Evolutionary conservation across 495 filamentous ascomycete genomes (phyloP), one percentile per base, ranked within the genome.

Genomic region (Aeminium ludgeri): DNA sequence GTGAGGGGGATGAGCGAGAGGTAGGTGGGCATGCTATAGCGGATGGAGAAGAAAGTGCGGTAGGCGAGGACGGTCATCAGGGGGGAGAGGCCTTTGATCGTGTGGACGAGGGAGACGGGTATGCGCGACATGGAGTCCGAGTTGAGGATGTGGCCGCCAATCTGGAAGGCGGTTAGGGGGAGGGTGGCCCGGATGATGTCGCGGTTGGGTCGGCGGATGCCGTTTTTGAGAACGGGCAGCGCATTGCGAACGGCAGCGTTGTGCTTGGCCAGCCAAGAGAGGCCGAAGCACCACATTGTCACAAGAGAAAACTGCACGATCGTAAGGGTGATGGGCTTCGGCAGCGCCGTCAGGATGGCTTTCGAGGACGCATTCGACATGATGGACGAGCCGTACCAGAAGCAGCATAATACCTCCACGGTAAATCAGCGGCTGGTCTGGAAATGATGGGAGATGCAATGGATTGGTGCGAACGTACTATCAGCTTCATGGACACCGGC

Each of bases 21-120:
- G 56, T 96, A 99, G 11, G 87, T 99, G 18, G 84, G 76, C 25
- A 61, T 67, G 7, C 85, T 79, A 61, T 96, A 99, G 51, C 72
- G 78, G 30, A 96, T 84, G 48, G 78, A 67, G 60, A 87, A 93
- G 52, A 93, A 63, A 45, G 89, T 57, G 11, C 91, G 78, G 60
- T 96, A 96, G 27, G 91, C 89, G 12, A 94, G 57, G 39, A 99
- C 89, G 0, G 89, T 96, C 55, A 96, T 87, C 19, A 99, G 69
- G 2, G 89, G 89, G 1, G 91, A 96, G 33, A 99, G 78, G n/a
- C 89, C 91, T 63, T 99, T 99, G 58, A 99, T 95, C 1, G 91
- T 96, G 61, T 99, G 89, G 13, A 99, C 89, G 30, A 99, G 68
- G 16, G 87, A 94, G 7, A 99, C 89, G 4, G 91, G 86, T 30